Percentiles rank a stretch among this genome's conserved stretches.
Conservation (phyloP, 768 basidiomycete species). For the Hygrophoropsis aurantiaca region DNA sequence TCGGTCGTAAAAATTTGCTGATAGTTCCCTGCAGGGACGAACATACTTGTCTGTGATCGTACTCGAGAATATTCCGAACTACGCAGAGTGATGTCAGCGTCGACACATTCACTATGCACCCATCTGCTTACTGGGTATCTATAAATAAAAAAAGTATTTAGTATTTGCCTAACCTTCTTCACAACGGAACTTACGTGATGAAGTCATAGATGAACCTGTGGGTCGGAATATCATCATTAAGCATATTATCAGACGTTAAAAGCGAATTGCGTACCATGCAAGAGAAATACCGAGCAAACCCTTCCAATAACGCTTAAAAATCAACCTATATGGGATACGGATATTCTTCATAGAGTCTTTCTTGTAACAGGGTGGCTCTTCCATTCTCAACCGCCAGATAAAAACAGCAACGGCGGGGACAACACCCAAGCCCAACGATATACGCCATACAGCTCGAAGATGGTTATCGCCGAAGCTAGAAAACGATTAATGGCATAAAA, state of each 20-base stretch:
- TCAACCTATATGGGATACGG: conserved; percentile 71
- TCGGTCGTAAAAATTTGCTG: neutral
- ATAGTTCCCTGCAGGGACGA: neutral
- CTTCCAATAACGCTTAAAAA: conserved; percentile 79
- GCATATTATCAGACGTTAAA: neutral
- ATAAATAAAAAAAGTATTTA: neutral
- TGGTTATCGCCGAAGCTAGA: conserved; percentile 73
- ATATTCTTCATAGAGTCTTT: conserved; percentile 78
- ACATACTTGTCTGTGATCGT: conserved; percentile 66
- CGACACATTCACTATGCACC: neutral
- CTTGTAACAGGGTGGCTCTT: conserved; percentile 72
- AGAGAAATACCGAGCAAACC: conserved; percentile 72
- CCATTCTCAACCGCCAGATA: conserved; percentile 84
- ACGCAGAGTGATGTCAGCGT: conserved; percentile 5
- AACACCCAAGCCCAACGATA: conserved; percentile 81
- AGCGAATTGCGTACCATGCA: conserved; percentile 53
- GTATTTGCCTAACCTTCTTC: neutral
- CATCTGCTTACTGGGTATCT: conserved; percentile 61
- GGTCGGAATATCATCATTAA: conserved; percentile 1
- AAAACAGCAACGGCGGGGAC: conserved; percentile 82
- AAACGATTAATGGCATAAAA: neutral
- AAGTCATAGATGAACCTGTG: conserved; percentile 77
- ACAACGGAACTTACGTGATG: conserved; percentile 53
- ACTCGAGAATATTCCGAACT: conserved; percentile 83
- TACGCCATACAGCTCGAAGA: conserved; percentile 83